A percentile compares a stretch with the other conserved stretches of the same genome.
phyloP scores from a whole-genome alignment of 2,329 filamentous ascomycete species.

The Diaporthe caulivora region DNA sequence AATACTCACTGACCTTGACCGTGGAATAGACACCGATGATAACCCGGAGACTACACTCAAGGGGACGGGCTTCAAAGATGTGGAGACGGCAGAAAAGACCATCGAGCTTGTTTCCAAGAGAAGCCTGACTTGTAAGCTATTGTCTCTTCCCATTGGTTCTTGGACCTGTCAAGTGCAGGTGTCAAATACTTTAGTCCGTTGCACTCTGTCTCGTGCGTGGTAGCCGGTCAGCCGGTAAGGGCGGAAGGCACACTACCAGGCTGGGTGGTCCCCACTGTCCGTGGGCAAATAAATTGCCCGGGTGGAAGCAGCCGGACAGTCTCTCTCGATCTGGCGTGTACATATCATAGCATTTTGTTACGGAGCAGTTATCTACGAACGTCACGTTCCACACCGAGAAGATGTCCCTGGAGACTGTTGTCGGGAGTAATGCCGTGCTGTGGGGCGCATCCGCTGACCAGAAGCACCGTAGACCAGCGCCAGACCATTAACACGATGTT shows the following conservation, averaged over 20 bases:
- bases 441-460: neutral
- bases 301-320: too few species aligned
- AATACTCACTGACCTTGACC: neutral
- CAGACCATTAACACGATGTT: slow-evolving; percentile 40
- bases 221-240: neutral
- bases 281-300: neutral
- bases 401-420: neutral
- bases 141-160: slow-evolving; percentile 9
- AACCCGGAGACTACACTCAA: slow-evolving; percentile 37
- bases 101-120: slow-evolving; percentile 37
- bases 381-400: neutral
- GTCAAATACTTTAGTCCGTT: neutral
- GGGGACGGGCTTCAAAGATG: slow-evolving; percentile 39
- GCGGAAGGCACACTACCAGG: neutral
- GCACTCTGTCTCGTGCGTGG: neutral
- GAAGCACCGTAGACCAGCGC: slow-evolving; percentile 32
- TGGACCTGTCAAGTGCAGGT: neutral
- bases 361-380: too few species aligned
- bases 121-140: slow-evolving; percentile 21
- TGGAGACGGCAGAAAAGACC: slow-evolving; percentile 36
- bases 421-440: neutral
- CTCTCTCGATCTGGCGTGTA: neutral
- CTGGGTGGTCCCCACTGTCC: neutral
- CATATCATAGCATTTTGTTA: neutral
- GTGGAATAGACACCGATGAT: slow-evolving; percentile 34